Evolutionary conservation across 306 rosid species (phyloP).

Genomic region (Lathyrus aphaca): DNA sequence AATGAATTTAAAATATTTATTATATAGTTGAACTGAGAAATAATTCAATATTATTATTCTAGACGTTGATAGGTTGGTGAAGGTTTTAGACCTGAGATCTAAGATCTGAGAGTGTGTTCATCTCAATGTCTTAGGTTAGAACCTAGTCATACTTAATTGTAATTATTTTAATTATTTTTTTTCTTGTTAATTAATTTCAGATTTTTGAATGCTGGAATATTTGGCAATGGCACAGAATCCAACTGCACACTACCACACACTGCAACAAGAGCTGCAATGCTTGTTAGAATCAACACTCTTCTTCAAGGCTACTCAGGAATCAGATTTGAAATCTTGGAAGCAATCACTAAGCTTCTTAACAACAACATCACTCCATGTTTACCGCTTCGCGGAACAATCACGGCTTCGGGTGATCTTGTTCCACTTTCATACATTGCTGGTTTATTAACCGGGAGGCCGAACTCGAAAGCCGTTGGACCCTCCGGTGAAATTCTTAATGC

Average conservation of each 20-base stretch:
- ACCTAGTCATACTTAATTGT: no score
- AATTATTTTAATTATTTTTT: neutral
- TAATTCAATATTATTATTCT: no score
- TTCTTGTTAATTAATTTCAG: slow-evolving; percentile 39
- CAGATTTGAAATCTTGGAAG: slow-evolving; percentile 82
- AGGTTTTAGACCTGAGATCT: no score
- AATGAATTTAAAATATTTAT: neutral
- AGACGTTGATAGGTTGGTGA: no score
- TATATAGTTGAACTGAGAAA: no score
- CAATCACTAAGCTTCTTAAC: slow-evolving; percentile 73
- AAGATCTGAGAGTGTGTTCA: no score
- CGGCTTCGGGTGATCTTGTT: slow-evolving; percentile 87
- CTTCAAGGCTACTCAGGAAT: slow-evolving; percentile 96
- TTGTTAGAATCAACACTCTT: slow-evolving; percentile 86
- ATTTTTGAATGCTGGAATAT: slow-evolving; percentile 88
- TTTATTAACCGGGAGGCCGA: slow-evolving; percentile 73
- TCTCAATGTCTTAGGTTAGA: no score
- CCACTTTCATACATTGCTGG: slow-evolving; percentile 94
- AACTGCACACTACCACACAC: slow-evolving; percentile 73
- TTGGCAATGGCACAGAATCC: slow-evolving; percentile 71
- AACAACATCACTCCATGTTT: slow-evolving; percentile 71
- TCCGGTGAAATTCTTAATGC: slow-evolving; percentile 62
- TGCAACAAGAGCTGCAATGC: slow-evolving; percentile 83
- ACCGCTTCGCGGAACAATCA: slow-evolving; percentile 86
- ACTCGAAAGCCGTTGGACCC: slow-evolving; percentile 75